Percentiles rank a stretch among this genome's conserved stretches.
Evolutionary conservation across 306 rosid species (phyloP).

Genomic region (Rosa chinensis): DNA sequence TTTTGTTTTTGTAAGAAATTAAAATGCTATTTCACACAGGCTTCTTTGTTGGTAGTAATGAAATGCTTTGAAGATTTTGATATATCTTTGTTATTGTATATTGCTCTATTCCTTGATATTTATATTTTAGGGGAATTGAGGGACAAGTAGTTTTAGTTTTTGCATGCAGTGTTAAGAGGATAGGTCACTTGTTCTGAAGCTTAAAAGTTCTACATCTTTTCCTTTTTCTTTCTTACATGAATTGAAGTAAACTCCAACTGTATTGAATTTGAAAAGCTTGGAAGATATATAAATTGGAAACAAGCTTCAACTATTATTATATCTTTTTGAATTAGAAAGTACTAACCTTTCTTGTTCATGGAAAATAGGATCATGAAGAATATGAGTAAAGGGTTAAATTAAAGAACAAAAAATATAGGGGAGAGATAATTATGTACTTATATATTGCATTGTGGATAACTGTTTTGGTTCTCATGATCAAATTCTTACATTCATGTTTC

Average conservation of each 20-base stretch:
- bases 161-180: neutral
- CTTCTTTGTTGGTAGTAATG: neutral
- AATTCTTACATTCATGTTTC: conserved; percentile 1
- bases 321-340: neutral
- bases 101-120: neutral
- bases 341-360: neutral
- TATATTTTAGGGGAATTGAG: neutral
- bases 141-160: neutral
- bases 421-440: neutral
- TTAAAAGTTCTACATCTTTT: neutral
- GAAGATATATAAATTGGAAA: neutral
- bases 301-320: neutral
- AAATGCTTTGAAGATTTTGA: neutral
- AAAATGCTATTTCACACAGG: neutral
- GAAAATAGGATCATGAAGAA: neutral
- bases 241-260: neutral
- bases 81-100: conserved; percentile 2
- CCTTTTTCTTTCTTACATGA: neutral
- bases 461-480: neutral
- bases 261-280: neutral
- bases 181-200: neutral
- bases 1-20: neutral
- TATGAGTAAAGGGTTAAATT: neutral
- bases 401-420: neutral
- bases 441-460: neutral